Evolutionary conservation across 768 basidiomycete genomes (phyloP).

Genomic region (Filobasidium floriforme): DNA sequence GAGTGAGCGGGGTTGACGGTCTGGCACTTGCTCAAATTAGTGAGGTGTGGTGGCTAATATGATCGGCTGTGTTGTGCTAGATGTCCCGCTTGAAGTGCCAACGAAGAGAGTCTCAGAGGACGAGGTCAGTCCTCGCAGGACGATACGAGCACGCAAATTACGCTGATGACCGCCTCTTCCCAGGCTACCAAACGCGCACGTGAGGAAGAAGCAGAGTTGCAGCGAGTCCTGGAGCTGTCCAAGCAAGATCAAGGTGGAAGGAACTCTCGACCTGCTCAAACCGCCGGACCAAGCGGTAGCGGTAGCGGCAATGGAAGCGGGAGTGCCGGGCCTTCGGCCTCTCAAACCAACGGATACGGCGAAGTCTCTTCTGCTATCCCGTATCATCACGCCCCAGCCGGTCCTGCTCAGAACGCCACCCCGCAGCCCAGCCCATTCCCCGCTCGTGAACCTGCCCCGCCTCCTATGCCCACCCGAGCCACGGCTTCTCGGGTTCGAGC

Average conservation of each 20-base stretch:
- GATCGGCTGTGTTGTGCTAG: not conserved
- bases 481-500: constrained; percentile 79
- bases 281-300: constrained; percentile 22
- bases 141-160: not conserved
- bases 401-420: not conserved
- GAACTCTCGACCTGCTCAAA: constrained; percentile 24
- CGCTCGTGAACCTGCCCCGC: constrained; percentile 34
- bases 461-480: constrained; percentile 33
- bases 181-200: not conserved
- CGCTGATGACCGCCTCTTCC: too few relatives aligned
- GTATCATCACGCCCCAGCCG: too few relatives aligned
- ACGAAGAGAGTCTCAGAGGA: not conserved
- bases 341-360: not conserved
- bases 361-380: too few relatives aligned
- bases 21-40: too few relatives aligned
- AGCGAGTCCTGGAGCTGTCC: constrained; percentile 85
- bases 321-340: constrained; percentile 15
- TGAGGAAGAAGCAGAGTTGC: constrained; percentile 86
- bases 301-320: constrained; percentile 7
- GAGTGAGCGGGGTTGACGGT: constrained; percentile 59
- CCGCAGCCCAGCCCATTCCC: constrained; percentile 29
- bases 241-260: constrained; percentile 84
- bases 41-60: not conserved
- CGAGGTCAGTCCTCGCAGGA: not conserved
- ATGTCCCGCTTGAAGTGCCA: not conserved